Percentiles rank a stretch among this genome's conserved stretches.
Conservation (phyloP, 179 eudicot species). For the Spergularia azorica region DNA sequence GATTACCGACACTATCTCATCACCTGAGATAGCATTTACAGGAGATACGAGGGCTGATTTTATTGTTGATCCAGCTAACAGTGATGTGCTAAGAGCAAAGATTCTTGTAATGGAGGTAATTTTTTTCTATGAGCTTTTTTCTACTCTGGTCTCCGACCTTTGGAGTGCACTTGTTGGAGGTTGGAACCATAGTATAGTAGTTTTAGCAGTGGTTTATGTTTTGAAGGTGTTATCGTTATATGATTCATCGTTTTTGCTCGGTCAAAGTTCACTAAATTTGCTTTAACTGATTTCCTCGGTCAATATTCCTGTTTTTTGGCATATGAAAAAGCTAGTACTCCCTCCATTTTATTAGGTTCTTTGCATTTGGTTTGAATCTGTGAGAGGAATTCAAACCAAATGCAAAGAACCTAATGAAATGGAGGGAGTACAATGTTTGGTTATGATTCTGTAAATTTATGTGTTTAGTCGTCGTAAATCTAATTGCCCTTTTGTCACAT, state of each 20-base stretch:
- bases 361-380: no score
- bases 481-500: neutral
- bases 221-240: no score
- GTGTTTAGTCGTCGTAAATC: neutral
- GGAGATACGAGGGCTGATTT: constrained; percentile 94
- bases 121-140: neutral
- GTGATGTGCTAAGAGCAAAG: constrained; percentile 73
- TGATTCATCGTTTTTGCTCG: neutral
- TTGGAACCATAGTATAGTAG: neutral
- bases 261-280: neutral
- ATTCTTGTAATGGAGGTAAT: constrained; percentile 98
- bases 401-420: no score
- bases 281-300: neutral
- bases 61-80: constrained; percentile 55
- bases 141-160: neutral
- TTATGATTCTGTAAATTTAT: neutral
- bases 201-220: neutral
- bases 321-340: neutral
- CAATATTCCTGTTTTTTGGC: neutral
- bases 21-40: constrained; percentile 94
- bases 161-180: no score
- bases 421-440: neutral
- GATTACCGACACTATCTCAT: constrained; percentile 65
- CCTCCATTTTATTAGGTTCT: no score
- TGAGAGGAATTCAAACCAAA: no score